Percentiles rank a stretch among this genome's conserved stretches.
phyloP scores from a whole-genome alignment of 176 grass and related monocot species.

The Eragrostis curvula region DNA sequence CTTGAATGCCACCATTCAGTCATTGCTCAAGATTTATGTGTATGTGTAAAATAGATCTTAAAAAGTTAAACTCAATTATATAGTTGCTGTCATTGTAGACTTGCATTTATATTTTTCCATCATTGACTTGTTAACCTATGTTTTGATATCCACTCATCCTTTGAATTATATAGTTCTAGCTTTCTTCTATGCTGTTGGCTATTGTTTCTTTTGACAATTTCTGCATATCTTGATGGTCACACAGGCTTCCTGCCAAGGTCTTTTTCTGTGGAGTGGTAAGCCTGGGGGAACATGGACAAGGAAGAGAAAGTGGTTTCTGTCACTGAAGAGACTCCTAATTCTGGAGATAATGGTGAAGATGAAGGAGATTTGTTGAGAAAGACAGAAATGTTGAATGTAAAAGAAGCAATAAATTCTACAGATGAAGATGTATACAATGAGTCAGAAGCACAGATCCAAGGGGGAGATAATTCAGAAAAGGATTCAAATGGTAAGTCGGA shows the following conservation, averaged over 20 bases:
- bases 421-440: conserved; percentile 32
- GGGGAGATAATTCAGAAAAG: conserved; percentile 38
- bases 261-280: conserved; percentile 27
- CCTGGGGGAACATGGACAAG: conserved; percentile 48
- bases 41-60: background rate
- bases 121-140: background rate
- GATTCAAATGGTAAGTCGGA: conserved; percentile 37
- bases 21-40: background rate
- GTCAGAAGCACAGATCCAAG: conserved; percentile 38
- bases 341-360: conserved; percentile 48
- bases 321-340: conserved; percentile 45
- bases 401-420: conserved; percentile 38
- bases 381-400: conserved; percentile 51
- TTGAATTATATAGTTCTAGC: background rate
- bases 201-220: background rate
- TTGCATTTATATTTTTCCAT: conserved; percentile 13
- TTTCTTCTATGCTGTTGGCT: no score
- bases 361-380: conserved; percentile 37
- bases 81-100: background rate
- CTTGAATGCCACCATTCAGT: conserved; percentile 13
- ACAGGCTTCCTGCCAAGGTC: conserved; percentile 6
- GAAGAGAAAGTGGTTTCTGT: conserved; percentile 15
- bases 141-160: background rate
- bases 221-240: conserved; percentile 14
- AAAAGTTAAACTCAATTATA: background rate